phyloP scores from a whole-genome alignment of 768 basidiomycete species.

The Wakefieldia striispora region DNA sequence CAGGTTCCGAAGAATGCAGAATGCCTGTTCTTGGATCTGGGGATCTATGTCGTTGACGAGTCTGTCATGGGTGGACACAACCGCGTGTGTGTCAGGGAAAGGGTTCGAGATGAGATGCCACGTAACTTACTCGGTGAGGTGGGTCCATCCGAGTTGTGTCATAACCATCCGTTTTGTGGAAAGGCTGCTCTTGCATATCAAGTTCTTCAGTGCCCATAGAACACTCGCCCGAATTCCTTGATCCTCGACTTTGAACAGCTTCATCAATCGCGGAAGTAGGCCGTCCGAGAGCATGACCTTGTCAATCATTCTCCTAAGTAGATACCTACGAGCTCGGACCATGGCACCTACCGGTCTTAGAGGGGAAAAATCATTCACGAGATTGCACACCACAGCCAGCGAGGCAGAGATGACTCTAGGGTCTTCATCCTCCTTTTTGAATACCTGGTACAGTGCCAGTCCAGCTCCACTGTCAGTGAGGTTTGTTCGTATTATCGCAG shows the following conservation, averaged over 20 bases:
- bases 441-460: slow-evolving; percentile 60
- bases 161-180: slow-evolving; percentile 66
- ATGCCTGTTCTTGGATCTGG: slow-evolving; percentile 67
- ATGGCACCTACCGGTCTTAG: slow-evolving; percentile 55
- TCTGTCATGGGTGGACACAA: slow-evolving; percentile 33
- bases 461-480: slow-evolving; percentile 83
- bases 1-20: slow-evolving; percentile 65
- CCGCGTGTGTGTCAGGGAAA: neutral
- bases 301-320: slow-evolving; percentile 1
- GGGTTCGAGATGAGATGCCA: too few species aligned
- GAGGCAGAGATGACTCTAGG: slow-evolving; percentile 69
- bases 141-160: slow-evolving; percentile 63
- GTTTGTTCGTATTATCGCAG: slow-evolving; percentile 79
- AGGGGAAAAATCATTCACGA: slow-evolving; percentile 85
- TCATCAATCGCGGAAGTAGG: slow-evolving; percentile 60
- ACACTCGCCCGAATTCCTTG: slow-evolving; percentile 62
- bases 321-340: neutral
- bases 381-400: slow-evolving; percentile 75
- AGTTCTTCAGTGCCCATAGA: slow-evolving; percentile 86
- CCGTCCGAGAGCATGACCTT: slow-evolving; percentile 69
- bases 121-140: slow-evolving; percentile 51
- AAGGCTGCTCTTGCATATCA: slow-evolving; percentile 62
- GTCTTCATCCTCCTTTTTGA: slow-evolving; percentile 60
- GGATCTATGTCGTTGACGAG: slow-evolving; percentile 52
- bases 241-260: slow-evolving; percentile 53